Evolutionary conservation across 768 basidiomycete genomes (phyloP).

Genomic region (Xerocomellus intermedius): DNA sequence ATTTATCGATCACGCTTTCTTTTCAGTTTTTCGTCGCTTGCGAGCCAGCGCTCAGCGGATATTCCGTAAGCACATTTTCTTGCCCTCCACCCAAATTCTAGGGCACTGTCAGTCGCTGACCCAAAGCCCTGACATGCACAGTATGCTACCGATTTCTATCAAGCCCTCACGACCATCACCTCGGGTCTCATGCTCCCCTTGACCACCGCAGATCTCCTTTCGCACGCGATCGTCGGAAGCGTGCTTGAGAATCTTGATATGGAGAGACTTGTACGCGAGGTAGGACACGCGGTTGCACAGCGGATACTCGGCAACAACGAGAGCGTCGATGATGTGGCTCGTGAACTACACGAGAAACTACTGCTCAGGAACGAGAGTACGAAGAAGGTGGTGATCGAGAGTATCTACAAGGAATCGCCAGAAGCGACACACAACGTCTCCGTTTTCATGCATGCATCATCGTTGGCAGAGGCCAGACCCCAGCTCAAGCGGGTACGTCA

Average conservation of each 20-base stretch:
- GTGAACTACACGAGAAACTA: slow-evolving; percentile 89
- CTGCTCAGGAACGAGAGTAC: slow-evolving; percentile 93
- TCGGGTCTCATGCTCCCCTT: slow-evolving; percentile 96
- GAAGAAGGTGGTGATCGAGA: slow-evolving; percentile 94
- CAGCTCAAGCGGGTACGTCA: slow-evolving; percentile 70
- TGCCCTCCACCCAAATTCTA: slow-evolving; percentile 16
- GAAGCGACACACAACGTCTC: slow-evolving; percentile 89
- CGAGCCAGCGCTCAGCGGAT: slow-evolving; percentile 92
- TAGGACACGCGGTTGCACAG: slow-evolving; percentile 89
- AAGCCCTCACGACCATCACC: slow-evolving; percentile 88
- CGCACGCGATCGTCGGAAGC: slow-evolving; percentile 95
- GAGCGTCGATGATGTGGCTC: slow-evolving; percentile 94
- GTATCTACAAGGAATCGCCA: slow-evolving; percentile 90
- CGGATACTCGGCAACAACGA: slow-evolving; percentile 91
- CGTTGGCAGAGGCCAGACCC: slow-evolving; percentile 71
- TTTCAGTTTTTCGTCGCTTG: slow-evolving; percentile 97
- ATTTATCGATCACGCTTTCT: slow-evolving; percentile 2
- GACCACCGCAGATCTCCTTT: slow-evolving; percentile 90
- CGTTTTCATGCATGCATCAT: slow-evolving; percentile 73
- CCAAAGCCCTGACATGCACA: slow-evolving; percentile 29
- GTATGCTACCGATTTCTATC: slow-evolving; percentile 94
- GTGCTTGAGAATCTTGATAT: slow-evolving; percentile 98
- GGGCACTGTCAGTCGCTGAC: slow-evolving; percentile 1
- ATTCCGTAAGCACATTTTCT: slow-evolving; percentile 56
- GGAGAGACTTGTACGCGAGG: slow-evolving; percentile 94